Base-by-base conservation (phyloP, 116 monocot genomes). In the Cymodocea nodosa region DNA sequence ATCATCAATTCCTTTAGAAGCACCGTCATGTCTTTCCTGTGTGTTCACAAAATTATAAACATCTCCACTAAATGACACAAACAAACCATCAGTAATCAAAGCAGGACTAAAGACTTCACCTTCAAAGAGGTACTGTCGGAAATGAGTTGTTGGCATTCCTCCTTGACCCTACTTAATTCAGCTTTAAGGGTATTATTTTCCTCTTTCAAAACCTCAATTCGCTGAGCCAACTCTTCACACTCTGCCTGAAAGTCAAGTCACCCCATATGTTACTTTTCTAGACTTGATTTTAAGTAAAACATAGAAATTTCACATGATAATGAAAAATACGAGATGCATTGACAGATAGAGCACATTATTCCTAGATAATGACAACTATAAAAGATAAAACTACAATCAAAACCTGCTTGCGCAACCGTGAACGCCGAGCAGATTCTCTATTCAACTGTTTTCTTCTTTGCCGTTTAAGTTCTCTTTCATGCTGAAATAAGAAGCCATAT, bases 361-460 rank as follows among this genome's bases (percentile, higher is more conserved):
- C n/a, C n/a, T n/a, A n/a, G n/a, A n/a, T n/a, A n/a, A n/a, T n/a
- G n/a, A 20, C 2, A 25, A 67, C 53, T 2, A 23, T 22, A 18
- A 52, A 23, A 69, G 35, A 4, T 18, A 65, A 51, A 24, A 4
- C n/a, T 52, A 74, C 6, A 61, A 52, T 60, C 25, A 65, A 19
- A 66, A 90, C 95, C 95, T 95, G 97, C 73, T 97, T 97, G 68
- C 97, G 91, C 65, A 91, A 67, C 58, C 97, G 83, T 48, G 97
- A 97, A 77, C 97, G 74, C 63, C 97, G 85, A 30, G 97, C 97
- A 53, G 97, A 97, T 82, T 98, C 98, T 55, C 98, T 86, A 60
- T 98, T 98, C 37, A 92, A 98, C 44, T 98, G 98, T 64, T 98
- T 98, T 69, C 98, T 85, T 77, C 78, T 81, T 78, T 89, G 89